Evolutionary conservation across 2,329 filamentous ascomycete genomes (phyloP).

Genomic region (Cordyceps javanica): DNA sequence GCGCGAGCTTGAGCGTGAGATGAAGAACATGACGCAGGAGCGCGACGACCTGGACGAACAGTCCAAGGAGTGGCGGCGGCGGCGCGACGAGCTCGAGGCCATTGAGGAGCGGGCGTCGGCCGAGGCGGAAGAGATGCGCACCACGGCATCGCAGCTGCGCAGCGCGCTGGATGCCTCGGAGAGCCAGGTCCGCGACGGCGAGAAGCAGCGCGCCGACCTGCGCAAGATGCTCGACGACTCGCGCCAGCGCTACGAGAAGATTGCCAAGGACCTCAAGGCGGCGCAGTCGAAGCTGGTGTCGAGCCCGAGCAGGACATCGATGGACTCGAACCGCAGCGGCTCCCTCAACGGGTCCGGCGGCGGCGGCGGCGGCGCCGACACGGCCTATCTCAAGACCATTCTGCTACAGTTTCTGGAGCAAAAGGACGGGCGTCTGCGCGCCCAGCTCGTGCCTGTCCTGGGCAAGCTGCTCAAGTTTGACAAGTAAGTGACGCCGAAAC

Average conservation of each 20-base stretch:
- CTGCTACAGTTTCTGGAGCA: conserved; percentile 76
- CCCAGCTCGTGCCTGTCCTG: conserved; percentile 71
- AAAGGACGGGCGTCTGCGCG: conserved; percentile 68
- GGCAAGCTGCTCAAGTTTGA: conserved; percentile 72
- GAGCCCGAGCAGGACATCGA: conserved; percentile 36
- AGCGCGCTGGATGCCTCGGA: conserved; percentile 83
- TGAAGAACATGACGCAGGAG: conserved; percentile 65
- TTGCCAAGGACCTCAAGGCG: conserved; percentile 59
- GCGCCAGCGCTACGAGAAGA: conserved; percentile 69
- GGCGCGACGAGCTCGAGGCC: conserved; percentile 70
- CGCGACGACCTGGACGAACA: conserved; percentile 70
- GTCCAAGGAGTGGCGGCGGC: conserved; percentile 67
- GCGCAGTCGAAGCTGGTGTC: conserved; percentile 41
- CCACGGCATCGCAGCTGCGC: conserved; percentile 71
- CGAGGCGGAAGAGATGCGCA: conserved; percentile 69
- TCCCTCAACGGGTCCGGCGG: conserved; percentile 28
- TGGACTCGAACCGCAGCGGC: conserved; percentile 40
- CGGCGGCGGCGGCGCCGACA: conserved; percentile 32
- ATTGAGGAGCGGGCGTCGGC: conserved; percentile 61
- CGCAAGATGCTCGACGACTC: conserved; percentile 72
- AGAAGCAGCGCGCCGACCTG: conserved; percentile 74
- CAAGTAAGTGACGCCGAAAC: conserved; percentile 46
- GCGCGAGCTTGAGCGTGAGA: conserved; percentile 72
- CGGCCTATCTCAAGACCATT: conserved; percentile 72
- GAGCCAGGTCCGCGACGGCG: conserved; percentile 72